phyloP scores from a whole-genome alignment of 345 rosid species.

The Mallotus nudiflorus region DNA sequence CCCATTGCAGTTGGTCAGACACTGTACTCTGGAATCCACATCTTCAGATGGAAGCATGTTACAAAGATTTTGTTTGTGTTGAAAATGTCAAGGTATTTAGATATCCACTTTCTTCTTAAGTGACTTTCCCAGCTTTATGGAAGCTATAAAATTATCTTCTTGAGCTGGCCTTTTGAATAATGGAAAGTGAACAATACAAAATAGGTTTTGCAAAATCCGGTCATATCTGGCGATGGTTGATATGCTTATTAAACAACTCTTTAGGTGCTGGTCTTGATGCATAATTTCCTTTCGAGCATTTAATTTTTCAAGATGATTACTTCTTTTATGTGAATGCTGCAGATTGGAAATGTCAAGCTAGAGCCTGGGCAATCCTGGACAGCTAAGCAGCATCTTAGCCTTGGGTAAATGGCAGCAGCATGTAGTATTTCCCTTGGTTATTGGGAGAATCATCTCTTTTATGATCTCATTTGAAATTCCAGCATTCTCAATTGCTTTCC shows the following conservation, averaged over 20 bases:
- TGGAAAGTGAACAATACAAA: too few species aligned
- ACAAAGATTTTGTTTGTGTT: constrained; percentile 83
- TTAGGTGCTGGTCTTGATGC: not conserved
- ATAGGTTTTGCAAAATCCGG: not conserved
- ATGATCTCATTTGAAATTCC: not conserved
- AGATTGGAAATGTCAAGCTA: constrained; percentile 77
- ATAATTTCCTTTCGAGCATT: not conserved
- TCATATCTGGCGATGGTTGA: not conserved
- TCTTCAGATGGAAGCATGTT: constrained; percentile 90
- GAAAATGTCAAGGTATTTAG: constrained; percentile 87
- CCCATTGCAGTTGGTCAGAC: constrained; percentile 79
- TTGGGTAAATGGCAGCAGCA: constrained; percentile 38
- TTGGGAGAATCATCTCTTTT: constrained; percentile 11
- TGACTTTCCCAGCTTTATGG: constrained; percentile 5
- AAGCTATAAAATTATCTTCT: constrained; percentile 7
- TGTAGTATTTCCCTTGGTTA: not conserved
- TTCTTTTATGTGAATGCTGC: constrained; percentile 27
- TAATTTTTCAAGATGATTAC: not conserved
- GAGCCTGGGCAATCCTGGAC: constrained; percentile 81
- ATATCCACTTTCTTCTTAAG: constrained; percentile 3
- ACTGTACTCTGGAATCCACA: constrained; percentile 94
- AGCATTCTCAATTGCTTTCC: constrained; percentile 1
- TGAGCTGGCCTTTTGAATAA: too few species aligned
- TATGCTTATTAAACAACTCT: constrained; percentile 4
- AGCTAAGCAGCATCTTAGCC: constrained; percentile 71